These are phyloP conservation scores for Eremothecium gossypii DNA, from an alignment of 1,139 yeast genomes.

Conservation along the genomic window DNA sequence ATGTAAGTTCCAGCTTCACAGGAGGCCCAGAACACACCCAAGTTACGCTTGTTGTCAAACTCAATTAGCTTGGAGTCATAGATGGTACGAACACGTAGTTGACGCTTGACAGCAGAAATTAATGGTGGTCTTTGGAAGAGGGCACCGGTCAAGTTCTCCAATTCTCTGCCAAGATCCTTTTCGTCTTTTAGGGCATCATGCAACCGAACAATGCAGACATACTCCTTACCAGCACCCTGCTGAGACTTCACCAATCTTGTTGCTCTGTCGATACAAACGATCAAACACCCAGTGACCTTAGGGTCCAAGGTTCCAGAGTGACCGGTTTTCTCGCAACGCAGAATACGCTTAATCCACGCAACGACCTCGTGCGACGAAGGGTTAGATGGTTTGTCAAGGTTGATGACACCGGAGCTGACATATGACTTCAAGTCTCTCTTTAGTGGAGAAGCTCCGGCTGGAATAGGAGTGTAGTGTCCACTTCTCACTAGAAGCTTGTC, in stretches of 20 bases:
- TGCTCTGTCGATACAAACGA: conserved; percentile 96
- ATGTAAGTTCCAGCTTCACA: conserved; percentile 99
- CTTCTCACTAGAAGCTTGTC: conserved; percentile 91
- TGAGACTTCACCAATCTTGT: conserved; percentile 96
- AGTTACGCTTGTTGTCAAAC: conserved; percentile 92
- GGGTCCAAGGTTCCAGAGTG: conserved; percentile 99
- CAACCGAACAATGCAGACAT: conserved; percentile 92
- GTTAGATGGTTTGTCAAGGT: conserved; percentile 94
- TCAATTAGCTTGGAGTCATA: conserved; percentile 93
- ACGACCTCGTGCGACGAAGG: conserved; percentile 98
- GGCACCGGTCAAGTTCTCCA: conserved; percentile 96
- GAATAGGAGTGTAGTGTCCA: conserved; percentile 94
- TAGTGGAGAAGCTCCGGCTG: conserved; percentile 88
- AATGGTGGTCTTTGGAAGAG: conserved; percentile 98
- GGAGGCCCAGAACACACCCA: conserved; percentile 98
- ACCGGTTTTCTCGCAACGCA: conserved; percentile 95
- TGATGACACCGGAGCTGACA: conserved; percentile 89
- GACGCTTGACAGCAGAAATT: conserved; percentile 98
- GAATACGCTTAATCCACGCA: conserved; percentile 95
- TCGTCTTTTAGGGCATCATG: conserved; percentile 90
- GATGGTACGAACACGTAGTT: conserved; percentile 94
- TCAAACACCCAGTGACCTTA: conserved; percentile 94
- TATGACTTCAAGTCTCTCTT: conserved; percentile 89
- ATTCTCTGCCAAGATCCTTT: conserved; percentile 77
- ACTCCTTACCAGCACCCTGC: conserved; percentile 99